Conservation (phyloP, 2,329 filamentous ascomycete species). For the Aspergillus sp. region DNA sequence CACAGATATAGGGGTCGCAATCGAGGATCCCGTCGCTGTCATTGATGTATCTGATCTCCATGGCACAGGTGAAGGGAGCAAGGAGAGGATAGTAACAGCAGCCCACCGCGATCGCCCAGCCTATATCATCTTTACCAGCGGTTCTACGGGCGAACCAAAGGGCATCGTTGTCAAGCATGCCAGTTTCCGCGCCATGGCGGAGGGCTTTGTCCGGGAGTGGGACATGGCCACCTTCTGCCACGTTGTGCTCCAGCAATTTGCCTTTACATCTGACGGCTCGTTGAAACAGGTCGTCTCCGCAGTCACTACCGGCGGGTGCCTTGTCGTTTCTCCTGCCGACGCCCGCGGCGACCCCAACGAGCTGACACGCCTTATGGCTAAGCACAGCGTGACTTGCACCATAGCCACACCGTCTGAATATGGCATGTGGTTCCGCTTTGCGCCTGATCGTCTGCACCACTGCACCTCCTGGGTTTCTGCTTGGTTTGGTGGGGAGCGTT, state of each 20-base stretch:
- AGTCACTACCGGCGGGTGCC: slow-evolving; percentile 8
- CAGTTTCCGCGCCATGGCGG: slow-evolving; percentile 14
- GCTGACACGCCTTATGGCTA: slow-evolving; percentile 6
- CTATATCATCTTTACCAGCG: slow-evolving; percentile 27
- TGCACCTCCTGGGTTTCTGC: slow-evolving; percentile 2
- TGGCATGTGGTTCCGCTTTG: slow-evolving; percentile 8
- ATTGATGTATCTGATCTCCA: too few relatives aligned
- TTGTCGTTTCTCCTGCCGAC: slow-evolving; percentile 4
- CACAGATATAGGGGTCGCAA: too few relatives aligned
- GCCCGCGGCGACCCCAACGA: not conserved
- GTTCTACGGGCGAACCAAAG: slow-evolving; percentile 30
- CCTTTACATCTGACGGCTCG: slow-evolving; percentile 7
- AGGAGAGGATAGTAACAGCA: too few relatives aligned
- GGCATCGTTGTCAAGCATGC: slow-evolving; percentile 27
- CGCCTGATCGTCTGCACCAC: slow-evolving; percentile 4
- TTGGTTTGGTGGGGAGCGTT: not conserved
- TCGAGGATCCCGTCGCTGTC: too few relatives aligned
- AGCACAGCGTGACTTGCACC: slow-evolving; percentile 11
- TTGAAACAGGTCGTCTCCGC: slow-evolving; percentile 10
- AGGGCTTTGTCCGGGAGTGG: slow-evolving; percentile 3
- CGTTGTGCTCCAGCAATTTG: not conserved
- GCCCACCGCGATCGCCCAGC: slow-evolving; percentile 4
- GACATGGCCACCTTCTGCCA: not conserved
- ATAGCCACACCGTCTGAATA: slow-evolving; percentile 15
- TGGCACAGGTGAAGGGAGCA: too few relatives aligned